Conservation (phyloP, 2,329 filamentous ascomycete genomes). For the Fusarium lyarnte region DNA sequence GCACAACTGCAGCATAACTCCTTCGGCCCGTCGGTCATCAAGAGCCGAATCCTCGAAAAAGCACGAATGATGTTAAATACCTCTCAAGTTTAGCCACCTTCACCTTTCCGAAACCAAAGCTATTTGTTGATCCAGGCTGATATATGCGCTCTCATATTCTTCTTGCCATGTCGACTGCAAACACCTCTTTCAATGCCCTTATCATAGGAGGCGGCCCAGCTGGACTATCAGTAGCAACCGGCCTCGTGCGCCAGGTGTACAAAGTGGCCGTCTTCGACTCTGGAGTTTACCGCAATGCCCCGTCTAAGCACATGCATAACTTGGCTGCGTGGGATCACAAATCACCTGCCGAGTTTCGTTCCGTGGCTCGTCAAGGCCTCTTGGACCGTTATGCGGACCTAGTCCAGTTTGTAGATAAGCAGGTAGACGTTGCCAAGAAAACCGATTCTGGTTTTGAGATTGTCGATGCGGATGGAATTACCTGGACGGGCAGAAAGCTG, state of each 20-base stretch:
- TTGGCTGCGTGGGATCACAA: conserved; percentile 34
- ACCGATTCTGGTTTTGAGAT: neutral
- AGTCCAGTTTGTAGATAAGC: neutral
- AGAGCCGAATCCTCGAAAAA: neutral
- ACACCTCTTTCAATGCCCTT: neutral
- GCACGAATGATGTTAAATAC: neutral
- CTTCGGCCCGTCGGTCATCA: neutral
- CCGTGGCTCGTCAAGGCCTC: neutral
- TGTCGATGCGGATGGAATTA: neutral
- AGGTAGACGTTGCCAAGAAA: neutral
- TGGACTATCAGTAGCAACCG: neutral
- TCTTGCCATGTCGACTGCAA: neutral
- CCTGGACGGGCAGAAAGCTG: neutral
- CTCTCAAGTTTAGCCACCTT: neutral
- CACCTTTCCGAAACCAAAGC: too few relatives aligned
- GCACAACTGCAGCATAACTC: neutral
- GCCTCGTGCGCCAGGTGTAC: neutral
- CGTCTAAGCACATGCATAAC: conserved; percentile 54
- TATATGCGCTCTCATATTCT: neutral
- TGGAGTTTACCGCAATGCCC: conserved; percentile 51
- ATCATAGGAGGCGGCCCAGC: neutral
- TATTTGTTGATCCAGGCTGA: neutral
- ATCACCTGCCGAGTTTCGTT: neutral
- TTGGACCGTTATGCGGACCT: neutral
- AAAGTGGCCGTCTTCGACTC: neutral